Conservation (phyloP, 179 eudicot species). For the Kewa caespitosa region DNA sequence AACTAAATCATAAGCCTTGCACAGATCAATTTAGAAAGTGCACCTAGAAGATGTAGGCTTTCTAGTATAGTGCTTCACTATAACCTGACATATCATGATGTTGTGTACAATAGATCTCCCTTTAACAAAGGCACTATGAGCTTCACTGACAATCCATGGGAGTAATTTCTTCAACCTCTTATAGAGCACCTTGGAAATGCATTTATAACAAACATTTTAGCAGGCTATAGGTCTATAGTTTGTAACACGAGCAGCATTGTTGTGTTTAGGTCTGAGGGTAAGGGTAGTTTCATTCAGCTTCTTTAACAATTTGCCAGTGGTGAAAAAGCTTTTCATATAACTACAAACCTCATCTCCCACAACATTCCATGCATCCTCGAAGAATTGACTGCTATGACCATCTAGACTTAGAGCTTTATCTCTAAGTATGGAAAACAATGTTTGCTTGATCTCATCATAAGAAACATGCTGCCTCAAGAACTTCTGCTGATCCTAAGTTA, state of each 20-base stretch:
- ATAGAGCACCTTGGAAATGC: neutral
- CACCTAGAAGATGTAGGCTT: neutral
- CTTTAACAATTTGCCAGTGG: neutral
- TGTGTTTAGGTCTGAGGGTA: neutral
- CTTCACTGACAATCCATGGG: neutral
- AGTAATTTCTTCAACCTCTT: neutral
- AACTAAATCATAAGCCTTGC: neutral
- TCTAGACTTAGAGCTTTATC: conserved; percentile 1
- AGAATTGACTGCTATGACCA: neutral
- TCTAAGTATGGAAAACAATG: neutral
- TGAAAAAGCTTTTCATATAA: neutral
- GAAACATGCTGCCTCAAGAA: neutral
- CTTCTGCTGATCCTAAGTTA: neutral
- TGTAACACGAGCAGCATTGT: neutral
- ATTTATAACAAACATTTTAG: no score
- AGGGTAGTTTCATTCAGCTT: neutral
- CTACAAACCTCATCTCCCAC: neutral
- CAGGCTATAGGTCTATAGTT: neutral
- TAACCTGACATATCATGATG: neutral
- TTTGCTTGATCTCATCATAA: neutral
- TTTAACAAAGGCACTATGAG: neutral
- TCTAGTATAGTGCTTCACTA: neutral
- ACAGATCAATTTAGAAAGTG: neutral
- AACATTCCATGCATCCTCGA: neutral
- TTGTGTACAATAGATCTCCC: neutral